Percentiles rank a stretch among this genome's conserved stretches.
phyloP scores from a whole-genome alignment of 2,329 filamentous ascomycete species.

The Mycosphaerella sp. region DNA sequence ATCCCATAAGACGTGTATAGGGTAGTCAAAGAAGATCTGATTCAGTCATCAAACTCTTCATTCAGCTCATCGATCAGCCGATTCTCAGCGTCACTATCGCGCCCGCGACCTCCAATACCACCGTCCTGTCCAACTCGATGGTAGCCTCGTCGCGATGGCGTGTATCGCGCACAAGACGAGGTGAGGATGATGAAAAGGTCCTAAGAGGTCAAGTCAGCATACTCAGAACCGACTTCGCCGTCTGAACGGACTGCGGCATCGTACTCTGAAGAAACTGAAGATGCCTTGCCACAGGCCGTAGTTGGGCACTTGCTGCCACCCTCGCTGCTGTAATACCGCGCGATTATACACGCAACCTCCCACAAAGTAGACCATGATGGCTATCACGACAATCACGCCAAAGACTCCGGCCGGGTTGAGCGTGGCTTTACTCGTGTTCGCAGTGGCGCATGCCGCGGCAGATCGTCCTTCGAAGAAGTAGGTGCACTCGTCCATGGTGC shows the following conservation, averaged over 20 bases:
- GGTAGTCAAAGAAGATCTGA: not conserved
- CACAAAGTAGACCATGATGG: slow-evolving; percentile 79
- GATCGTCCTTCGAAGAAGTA: slow-evolving; percentile 95
- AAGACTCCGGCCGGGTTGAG: slow-evolving; percentile 72
- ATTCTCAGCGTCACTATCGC: slow-evolving; percentile 73
- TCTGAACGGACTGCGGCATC: slow-evolving; percentile 10
- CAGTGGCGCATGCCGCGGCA: slow-evolving; percentile 72
- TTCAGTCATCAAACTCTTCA: slow-evolving; percentile 85
- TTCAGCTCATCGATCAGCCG: slow-evolving; percentile 90
- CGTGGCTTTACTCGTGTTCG: slow-evolving; percentile 50
- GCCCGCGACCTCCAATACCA: slow-evolving; percentile 41
- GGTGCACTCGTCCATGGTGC: slow-evolving; percentile 74
- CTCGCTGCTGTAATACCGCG: slow-evolving; percentile 86
- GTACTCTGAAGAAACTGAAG: slow-evolving; percentile 73
- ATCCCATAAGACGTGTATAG: not conserved
- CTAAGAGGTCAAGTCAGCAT: slow-evolving; percentile 27
- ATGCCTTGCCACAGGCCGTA: slow-evolving; percentile 89
- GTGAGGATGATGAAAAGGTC: slow-evolving; percentile 60
- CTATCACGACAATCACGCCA: slow-evolving; percentile 71
- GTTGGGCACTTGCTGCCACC: slow-evolving; percentile 93
- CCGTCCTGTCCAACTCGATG: slow-evolving; percentile 52
- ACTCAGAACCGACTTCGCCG: slow-evolving; percentile 7
- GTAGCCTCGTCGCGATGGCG: slow-evolving; percentile 63
- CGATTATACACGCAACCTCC: slow-evolving; percentile 95
- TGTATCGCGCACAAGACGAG: slow-evolving; percentile 60